phyloP scores from a whole-genome alignment of 2,329 filamentous ascomycete genomes.

The Chrysoporthe austroafricana region DNA sequence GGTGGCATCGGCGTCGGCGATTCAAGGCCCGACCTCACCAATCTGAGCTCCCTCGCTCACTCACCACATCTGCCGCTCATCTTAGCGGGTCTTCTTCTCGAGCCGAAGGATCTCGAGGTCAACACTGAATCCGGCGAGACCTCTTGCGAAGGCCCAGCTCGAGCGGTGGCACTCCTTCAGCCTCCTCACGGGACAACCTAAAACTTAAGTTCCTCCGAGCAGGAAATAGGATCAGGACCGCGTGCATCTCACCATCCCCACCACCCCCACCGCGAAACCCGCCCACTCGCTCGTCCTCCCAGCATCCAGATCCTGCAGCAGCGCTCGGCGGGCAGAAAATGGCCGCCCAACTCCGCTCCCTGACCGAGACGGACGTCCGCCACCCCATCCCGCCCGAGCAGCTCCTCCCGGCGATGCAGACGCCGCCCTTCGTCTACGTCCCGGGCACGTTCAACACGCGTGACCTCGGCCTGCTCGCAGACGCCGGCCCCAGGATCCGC shows the following conservation, averaged over 20 bases:
- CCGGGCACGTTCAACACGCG: constrained; percentile 56
- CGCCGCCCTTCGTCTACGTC: constrained; percentile 51
- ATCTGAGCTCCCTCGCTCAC: neutral
- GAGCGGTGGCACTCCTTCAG: neutral
- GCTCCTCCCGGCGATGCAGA: constrained; percentile 42
- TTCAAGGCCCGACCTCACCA: neutral
- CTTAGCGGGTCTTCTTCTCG: neutral
- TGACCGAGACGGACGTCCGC: constrained; percentile 48
- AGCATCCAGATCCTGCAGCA: neutral
- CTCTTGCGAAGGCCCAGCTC: too few species aligned
- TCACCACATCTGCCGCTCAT: too few species aligned
- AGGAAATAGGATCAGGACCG: neutral
- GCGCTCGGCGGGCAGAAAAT: neutral
- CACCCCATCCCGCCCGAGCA: constrained; percentile 42
- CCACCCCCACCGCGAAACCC: too few species aligned
- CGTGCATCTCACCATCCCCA: too few species aligned
- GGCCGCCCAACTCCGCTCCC: constrained; percentile 39
- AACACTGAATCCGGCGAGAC: too few species aligned
- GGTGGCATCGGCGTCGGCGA: neutral
- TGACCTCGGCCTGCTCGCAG: constrained; percentile 50
- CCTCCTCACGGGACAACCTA: neutral
- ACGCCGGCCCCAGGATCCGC: constrained; percentile 39
- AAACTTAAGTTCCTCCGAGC: neutral
- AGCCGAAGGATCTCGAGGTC: neutral
- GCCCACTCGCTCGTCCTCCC: neutral